Evolutionary conservation across 345 rosid genomes (phyloP).

Genomic region (Rhodomyrtus tomentosa): DNA sequence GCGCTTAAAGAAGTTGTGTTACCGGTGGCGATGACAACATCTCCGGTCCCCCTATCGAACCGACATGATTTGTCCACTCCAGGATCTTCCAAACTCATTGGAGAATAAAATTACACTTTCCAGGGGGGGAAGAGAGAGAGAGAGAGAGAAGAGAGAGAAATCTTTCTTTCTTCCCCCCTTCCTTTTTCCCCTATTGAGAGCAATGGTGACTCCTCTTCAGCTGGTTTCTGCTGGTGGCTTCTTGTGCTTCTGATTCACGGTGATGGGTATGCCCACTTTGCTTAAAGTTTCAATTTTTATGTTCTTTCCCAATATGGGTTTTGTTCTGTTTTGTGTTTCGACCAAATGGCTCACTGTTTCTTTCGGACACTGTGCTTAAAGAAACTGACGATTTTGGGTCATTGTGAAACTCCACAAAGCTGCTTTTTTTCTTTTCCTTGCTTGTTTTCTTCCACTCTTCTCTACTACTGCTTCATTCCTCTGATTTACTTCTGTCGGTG

Average conservation of each 20-base stretch:
- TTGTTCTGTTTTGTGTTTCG: not conserved
- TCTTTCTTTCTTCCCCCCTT: not conserved
- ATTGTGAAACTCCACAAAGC: not conserved
- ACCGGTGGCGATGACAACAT: not conserved
- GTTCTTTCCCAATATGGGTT: not conserved
- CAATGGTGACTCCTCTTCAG: not conserved
- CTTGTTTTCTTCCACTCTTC: not conserved
- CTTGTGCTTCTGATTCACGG: constrained; percentile 8
- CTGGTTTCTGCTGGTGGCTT: not conserved
- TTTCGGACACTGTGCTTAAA: not conserved
- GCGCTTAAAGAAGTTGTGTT: not conserved
- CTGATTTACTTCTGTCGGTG: not conserved
- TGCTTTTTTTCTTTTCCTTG: not conserved
- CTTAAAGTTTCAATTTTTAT: not conserved
- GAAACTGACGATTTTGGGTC: not conserved
- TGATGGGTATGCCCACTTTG: constrained; percentile 21
- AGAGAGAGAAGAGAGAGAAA: no score
- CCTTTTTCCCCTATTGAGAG: not conserved
- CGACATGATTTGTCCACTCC: constrained; percentile 21
- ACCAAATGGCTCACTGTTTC: not conserved
- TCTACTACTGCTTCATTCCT: not conserved
- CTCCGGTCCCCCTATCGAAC: not conserved
- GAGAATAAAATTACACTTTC: constrained; percentile 20
- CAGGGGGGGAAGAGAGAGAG: no score
- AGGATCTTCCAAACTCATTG: constrained; percentile 62